Evolutionary conservation across 2,329 filamentous ascomycete genomes (phyloP), one percentile per base, ranked within the genome.

Genomic region (Exophiala bonariae): DNA sequence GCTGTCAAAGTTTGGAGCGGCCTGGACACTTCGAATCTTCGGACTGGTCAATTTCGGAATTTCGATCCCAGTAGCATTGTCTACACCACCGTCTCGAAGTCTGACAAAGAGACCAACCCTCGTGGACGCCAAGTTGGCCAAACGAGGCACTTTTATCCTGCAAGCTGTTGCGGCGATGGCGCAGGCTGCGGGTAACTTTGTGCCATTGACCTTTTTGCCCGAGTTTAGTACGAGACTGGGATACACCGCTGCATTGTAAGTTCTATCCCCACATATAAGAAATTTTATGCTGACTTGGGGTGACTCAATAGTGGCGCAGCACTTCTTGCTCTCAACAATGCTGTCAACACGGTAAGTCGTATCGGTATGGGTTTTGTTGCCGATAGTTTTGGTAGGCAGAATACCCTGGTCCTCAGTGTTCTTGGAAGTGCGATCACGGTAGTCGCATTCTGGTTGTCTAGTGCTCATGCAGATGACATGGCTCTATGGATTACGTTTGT

Each of bases 291-390:
- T 34, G 32, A 34, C 32, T 5, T n/a, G n/a, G 23, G 6, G 14
- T 18, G 6, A 14, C 5, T 7, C 5, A 6, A 58, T 1, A 63
- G 63, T 9, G 67, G 65, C 1, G 66, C 68, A 0, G 70, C 64
- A 16, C 63, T 72, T 13, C 68, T 70, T 28, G 61, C 68, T 3
- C 56, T 70, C 3, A 68, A 64, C 19, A 72, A 71, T 40, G 67
- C 66, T 0, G 63, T 66, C 6, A 71, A 69, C 47, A 66, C 66
- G 2, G 48, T 66, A 3, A 67, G 66, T 2, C 67, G 67, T 43
- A 63, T 72, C 3, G 56, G 61, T 1, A 65, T 71, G 44, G 68
- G 70, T 1, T 61, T 63, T 33, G 49, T 63, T 2, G 67, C 69
- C 3, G 71, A 73, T 48, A 58, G 62, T 3, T 55, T 66, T 9